These are phyloP conservation scores for Phytophthora boehmeriae DNA, from an alignment of 352 stramenopile species.

Conservation along the genomic window DNA sequence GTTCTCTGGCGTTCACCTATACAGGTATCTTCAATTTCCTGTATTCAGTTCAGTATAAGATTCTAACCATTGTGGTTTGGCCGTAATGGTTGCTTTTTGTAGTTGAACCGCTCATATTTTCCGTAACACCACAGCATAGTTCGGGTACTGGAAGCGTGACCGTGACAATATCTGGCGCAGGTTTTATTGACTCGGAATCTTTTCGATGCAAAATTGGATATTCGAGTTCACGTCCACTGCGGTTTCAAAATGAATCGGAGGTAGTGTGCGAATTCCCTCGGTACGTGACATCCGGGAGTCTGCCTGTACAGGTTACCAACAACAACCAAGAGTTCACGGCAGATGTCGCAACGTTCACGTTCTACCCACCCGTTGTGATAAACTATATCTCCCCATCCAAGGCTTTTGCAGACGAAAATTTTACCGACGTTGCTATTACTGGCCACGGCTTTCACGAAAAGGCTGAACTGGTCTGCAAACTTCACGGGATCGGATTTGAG, in stretches of 20 bases:
- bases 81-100: conserved; percentile 3
- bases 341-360: conserved; percentile 15
- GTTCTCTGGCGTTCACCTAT: conserved; percentile 30
- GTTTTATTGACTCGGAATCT: conserved; percentile 34
- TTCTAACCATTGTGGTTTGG: neutral
- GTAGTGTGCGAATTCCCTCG: conserved; percentile 32
- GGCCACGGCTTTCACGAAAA: conserved; percentile 37
- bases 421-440: conserved; percentile 23
- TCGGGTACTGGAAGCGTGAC: conserved; percentile 13
- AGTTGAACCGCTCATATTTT: conserved; percentile 35
- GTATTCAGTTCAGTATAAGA: neutral
- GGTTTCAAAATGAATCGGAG: conserved; percentile 20
- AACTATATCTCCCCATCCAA: conserved; percentile 27
- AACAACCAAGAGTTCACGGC: conserved; percentile 50
- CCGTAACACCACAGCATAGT: conserved; percentile 23
- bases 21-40: conserved; percentile 14
- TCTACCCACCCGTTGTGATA: conserved; percentile 19
- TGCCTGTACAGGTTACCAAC: conserved; percentile 35
- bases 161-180: conserved; percentile 26
- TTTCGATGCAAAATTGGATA: conserved; percentile 35
- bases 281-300: conserved; percentile 14
- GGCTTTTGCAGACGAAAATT: conserved; percentile 14
- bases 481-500: conserved; percentile 6
- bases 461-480: conserved; percentile 25
- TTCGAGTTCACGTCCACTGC: conserved; percentile 4